A percentile compares a stretch with the other conserved stretches of the same genome.
These are phyloP conservation scores for Pholiota adiposa DNA, from an alignment of 1,284 basidiomycete genomes.

Conservation along the genomic window DNA sequence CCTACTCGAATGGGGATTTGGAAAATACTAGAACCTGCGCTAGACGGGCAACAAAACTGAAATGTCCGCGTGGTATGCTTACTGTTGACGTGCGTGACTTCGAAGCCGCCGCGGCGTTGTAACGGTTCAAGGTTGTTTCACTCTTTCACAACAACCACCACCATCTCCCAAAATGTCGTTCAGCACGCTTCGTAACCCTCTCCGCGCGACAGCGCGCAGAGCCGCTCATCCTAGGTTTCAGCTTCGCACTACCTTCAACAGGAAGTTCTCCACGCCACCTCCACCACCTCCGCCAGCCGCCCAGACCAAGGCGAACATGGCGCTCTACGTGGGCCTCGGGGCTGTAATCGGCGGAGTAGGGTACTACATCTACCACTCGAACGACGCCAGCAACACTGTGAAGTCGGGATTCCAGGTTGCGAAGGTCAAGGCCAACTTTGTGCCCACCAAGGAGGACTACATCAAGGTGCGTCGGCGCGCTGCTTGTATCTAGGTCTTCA, in stretches of 20 bases:
- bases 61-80: neutral
- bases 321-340: conserved; percentile 60
- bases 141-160: conserved; percentile 23
- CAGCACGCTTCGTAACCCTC: conserved; percentile 29
- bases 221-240: conserved; percentile 22
- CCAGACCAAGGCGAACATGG: conserved; percentile 49
- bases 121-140: neutral
- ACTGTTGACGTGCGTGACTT: conserved; percentile 1
- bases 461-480: conserved; percentile 65
- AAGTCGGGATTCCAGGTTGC: conserved; percentile 64
- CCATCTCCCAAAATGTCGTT: conserved; percentile 30
- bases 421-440: conserved; percentile 67
- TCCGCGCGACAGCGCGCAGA: conserved; percentile 28
- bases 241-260: conserved; percentile 30
- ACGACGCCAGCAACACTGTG: conserved; percentile 52
- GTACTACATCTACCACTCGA: conserved; percentile 59
- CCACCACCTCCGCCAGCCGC: conserved; percentile 36
- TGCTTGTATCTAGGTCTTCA: neutral
- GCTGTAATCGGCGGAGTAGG: conserved; percentile 54
- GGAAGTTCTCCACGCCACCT: conserved; percentile 61
- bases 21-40: neutral
- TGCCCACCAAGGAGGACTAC: conserved; percentile 80
- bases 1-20: neutral
- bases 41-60: too few species aligned
- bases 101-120: too few species aligned